These are phyloP conservation scores for Pisolithus microcarpus DNA, from an alignment of 768 basidiomycete species.

Conservation along the genomic window DNA sequence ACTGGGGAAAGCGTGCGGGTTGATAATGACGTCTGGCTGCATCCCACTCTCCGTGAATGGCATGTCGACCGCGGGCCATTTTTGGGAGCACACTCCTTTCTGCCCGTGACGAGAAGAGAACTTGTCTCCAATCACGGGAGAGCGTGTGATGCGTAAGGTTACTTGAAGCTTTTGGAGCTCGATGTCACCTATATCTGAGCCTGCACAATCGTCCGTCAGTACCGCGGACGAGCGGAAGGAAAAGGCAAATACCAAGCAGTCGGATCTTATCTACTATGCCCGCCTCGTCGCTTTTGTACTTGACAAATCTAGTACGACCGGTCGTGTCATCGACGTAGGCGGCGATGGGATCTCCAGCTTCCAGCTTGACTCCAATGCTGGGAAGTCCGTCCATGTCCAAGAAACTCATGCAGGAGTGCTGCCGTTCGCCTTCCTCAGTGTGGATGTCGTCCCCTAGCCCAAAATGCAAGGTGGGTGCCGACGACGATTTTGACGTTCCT, in stretches of 20 bases:
- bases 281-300: constrained; percentile 94
- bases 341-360: constrained; percentile 72
- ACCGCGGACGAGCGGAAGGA: neutral
- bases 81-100: constrained; percentile 99
- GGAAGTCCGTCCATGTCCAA: constrained; percentile 85
- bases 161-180: constrained; percentile 91
- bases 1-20: constrained; percentile 98
- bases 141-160: constrained; percentile 86
- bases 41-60: constrained; percentile 98
- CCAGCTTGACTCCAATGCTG: constrained; percentile 59
- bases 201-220: constrained; percentile 32
- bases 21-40: constrained; percentile 99
- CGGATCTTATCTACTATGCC: constrained; percentile 90
- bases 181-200: constrained; percentile 78
- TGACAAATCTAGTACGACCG: constrained; percentile 75
- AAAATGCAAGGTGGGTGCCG: constrained; percentile 77
- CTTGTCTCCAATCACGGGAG: constrained; percentile 98
- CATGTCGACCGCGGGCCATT: constrained; percentile 98
- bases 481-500: constrained; percentile 52
- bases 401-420: constrained; percentile 41
- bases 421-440: constrained; percentile 39
- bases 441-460: constrained; percentile 75
- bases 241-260: constrained; percentile 57
- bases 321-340: constrained; percentile 85
- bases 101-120: constrained; percentile 99